Conservation (phyloP, 352 stramenopile genomes). For the Phytophthora macrochlamydospora region DNA sequence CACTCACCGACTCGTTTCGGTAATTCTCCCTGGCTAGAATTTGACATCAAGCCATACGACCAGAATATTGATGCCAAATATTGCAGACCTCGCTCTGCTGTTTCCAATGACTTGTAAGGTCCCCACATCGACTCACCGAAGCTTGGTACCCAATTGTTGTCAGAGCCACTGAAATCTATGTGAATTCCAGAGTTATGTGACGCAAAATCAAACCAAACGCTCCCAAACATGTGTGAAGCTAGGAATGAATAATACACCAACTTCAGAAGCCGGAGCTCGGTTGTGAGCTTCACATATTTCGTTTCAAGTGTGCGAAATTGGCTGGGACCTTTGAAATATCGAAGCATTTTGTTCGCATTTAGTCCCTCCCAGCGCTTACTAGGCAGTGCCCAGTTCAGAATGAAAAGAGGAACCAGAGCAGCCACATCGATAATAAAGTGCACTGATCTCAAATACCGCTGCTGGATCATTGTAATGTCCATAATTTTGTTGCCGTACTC, state of each 20-base stretch:
- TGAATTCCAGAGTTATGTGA: slow-evolving; percentile 49
- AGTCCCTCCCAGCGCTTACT: slow-evolving; percentile 38
- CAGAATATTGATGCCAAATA: slow-evolving; percentile 61
- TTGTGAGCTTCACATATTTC: slow-evolving; percentile 59
- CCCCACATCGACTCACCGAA: slow-evolving; percentile 46
- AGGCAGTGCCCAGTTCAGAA: slow-evolving; percentile 40
- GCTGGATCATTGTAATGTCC: slow-evolving; percentile 42
- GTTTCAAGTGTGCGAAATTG: slow-evolving; percentile 53
- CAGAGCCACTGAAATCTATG: slow-evolving; percentile 21
- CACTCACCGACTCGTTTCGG: slow-evolving; percentile 53
- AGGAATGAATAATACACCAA: slow-evolving; percentile 68
- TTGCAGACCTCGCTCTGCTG: slow-evolving; percentile 34
- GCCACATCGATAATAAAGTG: slow-evolving; percentile 52
- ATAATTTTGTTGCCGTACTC: slow-evolving; percentile 74
- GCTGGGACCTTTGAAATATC: slow-evolving; percentile 51
- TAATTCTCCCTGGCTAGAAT: slow-evolving; percentile 55
- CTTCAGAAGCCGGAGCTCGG: slow-evolving; percentile 54
- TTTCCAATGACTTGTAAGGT: slow-evolving; percentile 24
- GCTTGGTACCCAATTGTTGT: slow-evolving; percentile 4
- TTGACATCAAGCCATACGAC: slow-evolving; percentile 62
- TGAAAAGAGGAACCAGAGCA: slow-evolving; percentile 48
- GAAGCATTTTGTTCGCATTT: slow-evolving; percentile 64
- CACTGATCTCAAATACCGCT: slow-evolving; percentile 46
- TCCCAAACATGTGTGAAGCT: slow-evolving; percentile 57
- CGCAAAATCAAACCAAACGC: slow-evolving; percentile 67